Evolutionary conservation across 176 grass and related monocot species (phyloP), one percentile per base, ranked within the genome.

Genomic region (Oropetium thomaeum): DNA sequence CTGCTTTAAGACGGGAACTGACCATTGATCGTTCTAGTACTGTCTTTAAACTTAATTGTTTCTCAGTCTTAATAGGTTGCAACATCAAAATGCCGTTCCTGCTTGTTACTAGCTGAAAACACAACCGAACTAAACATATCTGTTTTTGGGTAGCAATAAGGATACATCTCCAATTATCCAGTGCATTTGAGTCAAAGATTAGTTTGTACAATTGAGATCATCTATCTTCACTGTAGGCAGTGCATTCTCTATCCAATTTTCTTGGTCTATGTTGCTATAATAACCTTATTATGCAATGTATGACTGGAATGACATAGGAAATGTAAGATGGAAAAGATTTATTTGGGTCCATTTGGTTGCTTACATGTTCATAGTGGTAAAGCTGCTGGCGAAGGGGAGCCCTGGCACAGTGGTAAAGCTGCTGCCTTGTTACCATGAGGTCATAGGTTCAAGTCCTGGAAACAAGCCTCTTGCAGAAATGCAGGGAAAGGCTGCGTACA

Each of bases 1-100:
- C 27, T 66, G 25, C 34, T 58, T 13, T 66, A 66, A 15, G 19
- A 82, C 58, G 32, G 26, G 12, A 82, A 67, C 70, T 35, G 34
- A 20, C 4, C 12, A 35, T 40, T 59, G 28, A 48, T 70, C 9
- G 8, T 32, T 33, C 0, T 23, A 30, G 11, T 33, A 62, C 49
- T 78, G 37, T 65, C 35, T 68, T 13, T 70, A 55, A 53, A 53
- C 62, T 62, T 7, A 44, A 9, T 5, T 32, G n/a, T 17, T 65
- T 25, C 47, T 58, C 20, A 7, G 6, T 5, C 0, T 53, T 80
- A 10, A 9, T 61, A 42, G 41, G 40, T 80, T 26, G 31, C 26
- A 70, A 62, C 32, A 37, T 25, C 1, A 43, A 44, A 33, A 37
- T 65, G 26, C 42, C 20, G 1, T 77, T 57, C 38, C 23, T 12